These are phyloP conservation scores for Nelumbo lutea DNA, from an alignment of 164 flowering plant species.

Conservation along the genomic window DNA sequence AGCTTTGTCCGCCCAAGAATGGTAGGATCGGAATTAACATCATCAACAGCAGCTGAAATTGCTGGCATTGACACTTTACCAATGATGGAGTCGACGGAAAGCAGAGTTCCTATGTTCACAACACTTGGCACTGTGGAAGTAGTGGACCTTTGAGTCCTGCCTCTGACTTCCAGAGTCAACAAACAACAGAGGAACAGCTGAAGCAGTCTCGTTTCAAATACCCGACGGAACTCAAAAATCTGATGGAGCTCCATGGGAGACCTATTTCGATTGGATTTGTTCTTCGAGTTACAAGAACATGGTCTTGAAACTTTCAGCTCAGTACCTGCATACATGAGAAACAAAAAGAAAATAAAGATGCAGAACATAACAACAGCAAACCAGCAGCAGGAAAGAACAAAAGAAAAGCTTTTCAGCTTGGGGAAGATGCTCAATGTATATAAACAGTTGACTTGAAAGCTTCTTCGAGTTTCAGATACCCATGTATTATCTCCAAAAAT, in stretches of 20 bases:
- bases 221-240: constrained; percentile 5
- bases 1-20: constrained; percentile 47
- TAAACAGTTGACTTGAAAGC: background rate
- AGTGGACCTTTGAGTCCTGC: constrained; percentile 25
- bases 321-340: background rate
- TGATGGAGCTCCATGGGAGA: constrained; percentile 16
- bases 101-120: constrained; percentile 63
- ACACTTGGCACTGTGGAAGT: constrained; percentile 29
- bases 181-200: constrained; percentile 16
- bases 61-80: constrained; percentile 63
- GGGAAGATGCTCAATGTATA: background rate
- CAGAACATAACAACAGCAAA: background rate
- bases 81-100: constrained; percentile 52
- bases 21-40: constrained; percentile 60
- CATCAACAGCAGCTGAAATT: constrained; percentile 62
- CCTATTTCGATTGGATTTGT: background rate
- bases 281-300: background rate
- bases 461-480: no score
- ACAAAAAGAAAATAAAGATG: background rate
- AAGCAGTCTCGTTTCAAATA: constrained; percentile 15
- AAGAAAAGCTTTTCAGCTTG: background rate
- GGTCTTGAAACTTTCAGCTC: background rate
- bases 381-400: background rate
- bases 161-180: constrained; percentile 22
- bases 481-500: no score